Evolutionary conservation across 2,329 filamentous ascomycete genomes (phyloP).

Genomic region (Colletotrichum endophyticum): DNA sequence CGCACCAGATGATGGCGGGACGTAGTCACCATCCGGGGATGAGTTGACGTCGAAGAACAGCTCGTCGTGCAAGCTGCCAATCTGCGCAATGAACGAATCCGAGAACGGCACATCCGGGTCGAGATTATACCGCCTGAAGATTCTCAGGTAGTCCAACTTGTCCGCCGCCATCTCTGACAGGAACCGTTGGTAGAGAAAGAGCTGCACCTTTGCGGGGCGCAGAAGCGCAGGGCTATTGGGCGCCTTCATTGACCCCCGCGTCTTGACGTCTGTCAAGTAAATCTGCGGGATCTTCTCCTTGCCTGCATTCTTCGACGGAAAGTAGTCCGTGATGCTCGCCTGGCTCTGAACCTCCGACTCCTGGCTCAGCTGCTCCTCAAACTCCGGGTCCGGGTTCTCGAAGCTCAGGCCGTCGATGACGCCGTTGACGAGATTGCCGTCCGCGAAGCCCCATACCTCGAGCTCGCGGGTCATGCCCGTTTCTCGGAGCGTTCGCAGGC

Average conservation of each 20-base stretch:
- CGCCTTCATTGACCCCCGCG: constrained; percentile 67
- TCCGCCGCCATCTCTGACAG: constrained; percentile 77
- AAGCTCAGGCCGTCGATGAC: constrained; percentile 88
- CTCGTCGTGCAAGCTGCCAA: constrained; percentile 72
- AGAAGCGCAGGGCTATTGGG: constrained; percentile 72
- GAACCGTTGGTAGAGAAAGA: constrained; percentile 88
- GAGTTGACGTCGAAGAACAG: constrained; percentile 58
- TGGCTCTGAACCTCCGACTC: constrained; percentile 36
- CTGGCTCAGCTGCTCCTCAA: constrained; percentile 64
- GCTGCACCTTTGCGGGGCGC: constrained; percentile 81
- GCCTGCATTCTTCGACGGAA: constrained; percentile 29
- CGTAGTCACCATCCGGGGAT: background rate
- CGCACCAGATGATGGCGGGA: constrained; percentile 26
- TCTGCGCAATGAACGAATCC: constrained; percentile 77
- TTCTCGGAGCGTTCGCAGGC: constrained; percentile 74
- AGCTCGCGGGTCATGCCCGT: constrained; percentile 77
- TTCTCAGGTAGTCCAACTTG: constrained; percentile 68
- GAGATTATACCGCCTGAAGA: constrained; percentile 76
- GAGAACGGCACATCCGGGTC: constrained; percentile 72
- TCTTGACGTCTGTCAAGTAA: constrained; percentile 93
- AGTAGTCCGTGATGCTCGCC: constrained; percentile 45
- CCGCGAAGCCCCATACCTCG: constrained; percentile 84
- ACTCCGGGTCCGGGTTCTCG: constrained; percentile 73
- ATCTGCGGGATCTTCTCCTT: constrained; percentile 37
- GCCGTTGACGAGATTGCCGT: constrained; percentile 85